Conservation (phyloP, 768 basidiomycete species). For the Lanmaoa pseudosensibilis region DNA sequence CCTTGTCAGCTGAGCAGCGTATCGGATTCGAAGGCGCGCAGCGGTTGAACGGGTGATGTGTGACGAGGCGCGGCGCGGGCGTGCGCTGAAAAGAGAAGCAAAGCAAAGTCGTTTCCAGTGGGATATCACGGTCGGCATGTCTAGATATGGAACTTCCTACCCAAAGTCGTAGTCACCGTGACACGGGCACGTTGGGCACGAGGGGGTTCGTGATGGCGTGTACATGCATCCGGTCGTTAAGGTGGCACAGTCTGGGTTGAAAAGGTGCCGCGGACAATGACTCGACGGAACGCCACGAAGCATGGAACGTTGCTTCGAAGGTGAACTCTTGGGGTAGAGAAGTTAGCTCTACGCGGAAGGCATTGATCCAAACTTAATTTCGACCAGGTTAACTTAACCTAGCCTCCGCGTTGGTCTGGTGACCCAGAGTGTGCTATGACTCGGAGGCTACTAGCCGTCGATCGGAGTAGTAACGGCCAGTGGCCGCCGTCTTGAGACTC, state of each 20-base stretch:
- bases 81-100: not conserved
- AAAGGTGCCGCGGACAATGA: slow-evolving; percentile 9
- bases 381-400: not conserved
- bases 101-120: not conserved
- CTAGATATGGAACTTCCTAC: not conserved
- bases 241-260: slow-evolving; percentile 9
- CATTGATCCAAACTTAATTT: not conserved
- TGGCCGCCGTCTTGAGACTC: not conserved
- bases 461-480: not conserved
- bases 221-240: not conserved
- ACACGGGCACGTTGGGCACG: slow-evolving; percentile 6
- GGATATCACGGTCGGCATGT: not conserved
- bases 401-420: not conserved
- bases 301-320: not conserved
- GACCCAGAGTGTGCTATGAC: not conserved
- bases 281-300: slow-evolving; percentile 11
- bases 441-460: not conserved
- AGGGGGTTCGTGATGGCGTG: slow-evolving; percentile 3
- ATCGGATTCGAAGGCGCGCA: not conserved
- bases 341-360: slow-evolving; percentile 1
- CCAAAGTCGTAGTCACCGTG: not conserved
- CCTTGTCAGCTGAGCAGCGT: too few relatives aligned
- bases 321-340: not conserved
- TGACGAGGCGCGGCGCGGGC: not conserved
- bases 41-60: not conserved